phyloP scores from a whole-genome alignment of 768 basidiomycete species.

The Nidularia pulvinata region DNA sequence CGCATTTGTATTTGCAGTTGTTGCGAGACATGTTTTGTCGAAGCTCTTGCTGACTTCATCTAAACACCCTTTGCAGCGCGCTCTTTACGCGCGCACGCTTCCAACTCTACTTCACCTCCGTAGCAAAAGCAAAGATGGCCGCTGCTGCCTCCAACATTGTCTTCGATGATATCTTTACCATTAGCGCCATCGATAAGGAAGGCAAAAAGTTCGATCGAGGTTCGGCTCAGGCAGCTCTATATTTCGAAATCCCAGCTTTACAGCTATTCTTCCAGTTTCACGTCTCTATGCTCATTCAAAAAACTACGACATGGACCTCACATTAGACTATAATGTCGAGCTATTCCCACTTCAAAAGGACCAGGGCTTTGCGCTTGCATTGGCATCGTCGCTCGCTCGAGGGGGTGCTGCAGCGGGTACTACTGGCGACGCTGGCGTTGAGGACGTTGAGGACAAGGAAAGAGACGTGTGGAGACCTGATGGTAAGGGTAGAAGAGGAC shows the following conservation, averaged over 20 bases:
- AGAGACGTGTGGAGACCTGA: conserved; percentile 85
- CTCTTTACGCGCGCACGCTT: too few relatives aligned
- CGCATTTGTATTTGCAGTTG: not conserved
- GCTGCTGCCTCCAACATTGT: conserved; percentile 71
- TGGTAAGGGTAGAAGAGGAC: conserved; percentile 73
- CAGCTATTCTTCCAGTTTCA: conserved; percentile 64
- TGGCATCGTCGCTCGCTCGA: conserved; percentile 78
- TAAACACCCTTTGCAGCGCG: too few relatives aligned
- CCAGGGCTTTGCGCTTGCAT: conserved; percentile 81
- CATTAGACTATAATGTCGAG: conserved; percentile 94
- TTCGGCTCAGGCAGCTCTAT: conserved; percentile 29
- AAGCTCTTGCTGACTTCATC: not conserved
- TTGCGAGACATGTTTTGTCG: not conserved
- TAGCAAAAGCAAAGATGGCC: conserved; percentile 35
- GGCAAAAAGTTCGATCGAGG: conserved; percentile 99
- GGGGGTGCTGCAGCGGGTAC: conserved; percentile 42
- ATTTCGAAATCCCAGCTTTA: not conserved
- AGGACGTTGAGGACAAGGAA: conserved; percentile 69
- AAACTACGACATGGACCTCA: conserved; percentile 91
- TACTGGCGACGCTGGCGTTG: conserved; percentile 46
- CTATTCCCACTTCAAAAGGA: conserved; percentile 72
- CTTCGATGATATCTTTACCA: conserved; percentile 93
- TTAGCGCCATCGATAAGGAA: conserved; percentile 83
- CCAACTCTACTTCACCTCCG: too few relatives aligned
- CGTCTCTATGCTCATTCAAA: conserved; percentile 88